Conservation (phyloP, 805 yeast genomes). For the Candida andamanensis region DNA sequence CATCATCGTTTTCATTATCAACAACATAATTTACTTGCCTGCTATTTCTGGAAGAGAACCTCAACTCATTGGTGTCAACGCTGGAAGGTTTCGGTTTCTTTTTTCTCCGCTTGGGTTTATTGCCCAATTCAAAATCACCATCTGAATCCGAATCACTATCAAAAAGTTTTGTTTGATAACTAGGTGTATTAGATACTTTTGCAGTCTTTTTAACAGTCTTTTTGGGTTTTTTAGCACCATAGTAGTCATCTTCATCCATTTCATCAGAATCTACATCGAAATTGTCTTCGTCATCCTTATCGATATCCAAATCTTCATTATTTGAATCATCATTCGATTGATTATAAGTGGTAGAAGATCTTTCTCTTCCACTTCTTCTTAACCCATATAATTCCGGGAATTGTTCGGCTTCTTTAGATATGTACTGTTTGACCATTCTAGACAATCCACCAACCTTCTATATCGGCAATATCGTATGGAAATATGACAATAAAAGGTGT, state of each 20-base stretch:
- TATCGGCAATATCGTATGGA: too few species aligned
- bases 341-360: slow-evolving; percentile 25
- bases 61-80: slow-evolving; percentile 37
- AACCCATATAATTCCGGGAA: slow-evolving; percentile 84
- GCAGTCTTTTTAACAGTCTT: slow-evolving; percentile 2
- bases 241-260: slow-evolving; percentile 15
- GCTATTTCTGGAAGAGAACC: slow-evolving; percentile 73
- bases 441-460: too few species aligned
- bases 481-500: too few species aligned
- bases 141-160: slow-evolving; percentile 5
- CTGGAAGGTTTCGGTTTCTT: slow-evolving; percentile 1
- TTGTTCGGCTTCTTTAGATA: slow-evolving; percentile 50
- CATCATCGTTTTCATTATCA: slow-evolving; percentile 62
- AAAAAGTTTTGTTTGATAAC: slow-evolving; percentile 9
- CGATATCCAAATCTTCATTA: slow-evolving; percentile 28
- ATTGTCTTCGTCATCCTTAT: slow-evolving; percentile 22
- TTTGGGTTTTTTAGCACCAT: slow-evolving; percentile 2
- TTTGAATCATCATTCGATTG: slow-evolving; percentile 23
- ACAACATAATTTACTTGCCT: slow-evolving; percentile 71
- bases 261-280: slow-evolving; percentile 12
- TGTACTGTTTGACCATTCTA: slow-evolving; percentile 22
- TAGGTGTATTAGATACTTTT: slow-evolving; percentile 9
- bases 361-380: slow-evolving; percentile 67
- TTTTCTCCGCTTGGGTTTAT: slow-evolving; percentile 8
- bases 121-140: slow-evolving; percentile 3